Percentiles rank a stretch among this genome's conserved stretches.
These are phyloP conservation scores for Escovopsis sp. DNA, from an alignment of 2,329 filamentous ascomycete genomes.

Conservation along the genomic window DNA sequence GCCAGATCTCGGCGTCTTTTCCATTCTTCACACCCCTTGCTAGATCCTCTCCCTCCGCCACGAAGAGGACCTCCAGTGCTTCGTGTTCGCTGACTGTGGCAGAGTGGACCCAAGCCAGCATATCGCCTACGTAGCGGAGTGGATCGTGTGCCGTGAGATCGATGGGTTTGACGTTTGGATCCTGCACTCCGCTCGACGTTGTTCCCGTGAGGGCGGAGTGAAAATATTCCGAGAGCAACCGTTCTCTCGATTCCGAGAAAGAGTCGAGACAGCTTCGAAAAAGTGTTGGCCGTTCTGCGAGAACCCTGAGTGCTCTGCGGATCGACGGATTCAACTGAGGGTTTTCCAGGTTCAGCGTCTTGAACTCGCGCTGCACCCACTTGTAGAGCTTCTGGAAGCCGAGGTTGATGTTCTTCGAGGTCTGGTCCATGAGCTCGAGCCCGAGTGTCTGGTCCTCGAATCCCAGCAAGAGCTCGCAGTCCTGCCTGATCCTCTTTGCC, in stretches of 20 bases:
- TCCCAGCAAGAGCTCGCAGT: conserved; percentile 78
- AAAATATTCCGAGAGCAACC: conserved; percentile 77
- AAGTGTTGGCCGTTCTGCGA: conserved; percentile 76
- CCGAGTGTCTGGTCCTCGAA: conserved; percentile 81
- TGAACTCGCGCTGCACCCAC: conserved; percentile 91
- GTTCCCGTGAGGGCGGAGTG: conserved; percentile 72
- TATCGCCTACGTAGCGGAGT: conserved; percentile 83
- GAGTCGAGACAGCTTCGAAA: conserved; percentile 90
- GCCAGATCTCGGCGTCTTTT: conserved; percentile 72
- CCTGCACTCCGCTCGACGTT: conserved; percentile 38
- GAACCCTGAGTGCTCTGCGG: conserved; percentile 64
- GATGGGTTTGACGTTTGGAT: conserved; percentile 66
- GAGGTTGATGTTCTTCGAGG: conserved; percentile 68
- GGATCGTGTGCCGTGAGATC: conserved; percentile 88
- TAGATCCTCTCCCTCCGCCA: conserved; percentile 80
- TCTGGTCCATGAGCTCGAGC: conserved; percentile 81
- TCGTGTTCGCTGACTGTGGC: conserved; percentile 88
- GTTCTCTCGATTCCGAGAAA: conserved; percentile 80
- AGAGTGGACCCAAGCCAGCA: conserved; percentile 94
- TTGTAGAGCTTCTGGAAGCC: conserved; percentile 93
- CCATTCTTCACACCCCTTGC: conserved; percentile 67
- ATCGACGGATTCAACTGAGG: conserved; percentile 81
- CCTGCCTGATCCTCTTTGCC: conserved; percentile 74
- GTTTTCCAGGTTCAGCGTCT: conserved; percentile 80
- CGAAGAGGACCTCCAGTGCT: conserved; percentile 79